Evolutionary conservation across 148 eudicot genomes (phyloP), one percentile per base, ranked within the genome.

Genomic region (Nyssa sinensis): DNA sequence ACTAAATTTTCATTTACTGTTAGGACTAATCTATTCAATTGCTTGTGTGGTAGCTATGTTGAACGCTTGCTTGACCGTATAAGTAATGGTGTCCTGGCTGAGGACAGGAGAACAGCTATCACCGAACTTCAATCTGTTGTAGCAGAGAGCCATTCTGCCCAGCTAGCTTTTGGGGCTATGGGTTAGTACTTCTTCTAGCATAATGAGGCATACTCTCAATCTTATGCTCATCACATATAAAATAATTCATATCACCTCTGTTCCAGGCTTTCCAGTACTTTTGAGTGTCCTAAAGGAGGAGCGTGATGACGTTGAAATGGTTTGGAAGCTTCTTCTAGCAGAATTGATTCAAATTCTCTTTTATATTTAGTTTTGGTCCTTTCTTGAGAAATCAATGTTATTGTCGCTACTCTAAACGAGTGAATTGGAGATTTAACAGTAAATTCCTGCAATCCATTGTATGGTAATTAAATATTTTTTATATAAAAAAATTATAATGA

Each of bases 301-400:
- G 77, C 96, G 94, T 30, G 97, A 95, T 74, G 99, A 95, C 64
- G 87, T 91, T 64, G 99, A 95, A 89, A 89, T 95, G 99, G 99
- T 95, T 72, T 23, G 85, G 62, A 81, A 34, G 62, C 79, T 75
- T 73, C 62, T 47, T 16, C 62, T 39, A 8, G 0, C 12, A 32
- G 28, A 44, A 47, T 47, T 62, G 33, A 32, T 24, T 73, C 21
- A 55, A 17, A 17, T 4, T 44, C 24, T 55, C 21, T 49, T n/a
- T n/a, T 4, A 55, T 55, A 55, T n/a, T n/a, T 55, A n/a, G 59
- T 55, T 55, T 55, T 71, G 60, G 63, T n/a, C 33, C 32, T n/a
- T 23, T 44, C 24, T 19, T 55, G 24, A 55, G 59, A 55, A 19
- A 12, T 44, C 1, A 13, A 44, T 44, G 16, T 44, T 19, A 44